Conservation (phyloP, 805 yeast genomes). For the Komagataella ulmi region DNA sequence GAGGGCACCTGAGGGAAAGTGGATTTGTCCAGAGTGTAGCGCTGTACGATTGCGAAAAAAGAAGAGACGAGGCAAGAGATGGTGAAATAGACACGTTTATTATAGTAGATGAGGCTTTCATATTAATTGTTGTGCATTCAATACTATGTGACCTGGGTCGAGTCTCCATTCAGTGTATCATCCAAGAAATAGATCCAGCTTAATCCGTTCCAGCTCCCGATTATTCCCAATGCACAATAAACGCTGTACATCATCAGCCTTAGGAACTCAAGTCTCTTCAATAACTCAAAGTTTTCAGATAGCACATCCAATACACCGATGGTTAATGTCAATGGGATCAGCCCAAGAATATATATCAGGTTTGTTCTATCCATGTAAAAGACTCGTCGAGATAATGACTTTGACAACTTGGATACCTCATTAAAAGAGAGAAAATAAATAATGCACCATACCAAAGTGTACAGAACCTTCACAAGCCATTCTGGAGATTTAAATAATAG, state of each 20-base stretch:
- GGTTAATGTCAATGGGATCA: conserved; percentile 46
- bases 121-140: background rate
- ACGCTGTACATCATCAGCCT: conserved; percentile 74
- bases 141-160: background rate
- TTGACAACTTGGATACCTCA: conserved; percentile 41
- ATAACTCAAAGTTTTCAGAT: conserved; percentile 34
- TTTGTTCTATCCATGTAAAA: conserved; percentile 65
- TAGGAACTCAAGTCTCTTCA: conserved; percentile 56
- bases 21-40: conserved; percentile 87
- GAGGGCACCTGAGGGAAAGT: conserved; percentile 78
- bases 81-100: background rate
- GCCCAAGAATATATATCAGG: conserved; percentile 50
- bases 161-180: conserved; percentile 23
- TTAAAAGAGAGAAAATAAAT: conserved; percentile 61
- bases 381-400: conserved; percentile 24
- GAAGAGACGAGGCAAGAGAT: conserved; percentile 7
- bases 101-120: background rate
- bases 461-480: conserved; percentile 59
- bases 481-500: conserved; percentile 70
- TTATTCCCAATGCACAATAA: conserved; percentile 76
- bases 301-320: conserved; percentile 36
- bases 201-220: conserved; percentile 79
- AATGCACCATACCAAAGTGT: conserved; percentile 78
- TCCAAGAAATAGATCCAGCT: conserved; percentile 83
- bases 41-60: conserved; percentile 6